phyloP scores from a whole-genome alignment of 176 grass and related monocot species.

The Oryza meyeriana region DNA sequence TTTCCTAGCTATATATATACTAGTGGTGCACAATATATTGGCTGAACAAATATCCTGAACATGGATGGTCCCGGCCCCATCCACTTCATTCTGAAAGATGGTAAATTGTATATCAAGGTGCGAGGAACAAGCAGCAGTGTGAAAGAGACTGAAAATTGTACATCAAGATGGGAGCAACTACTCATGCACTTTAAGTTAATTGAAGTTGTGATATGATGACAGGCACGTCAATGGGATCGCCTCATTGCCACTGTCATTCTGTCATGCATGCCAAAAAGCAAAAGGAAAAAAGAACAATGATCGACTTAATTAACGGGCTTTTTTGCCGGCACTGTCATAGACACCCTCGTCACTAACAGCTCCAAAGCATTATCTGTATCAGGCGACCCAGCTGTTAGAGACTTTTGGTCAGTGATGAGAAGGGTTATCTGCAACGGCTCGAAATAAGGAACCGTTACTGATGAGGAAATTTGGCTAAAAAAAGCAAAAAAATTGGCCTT shows the following conservation, averaged over 20 bases:
- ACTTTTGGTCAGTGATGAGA: too few relatives aligned
- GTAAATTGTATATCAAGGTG: background rate
- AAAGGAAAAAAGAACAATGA: background rate
- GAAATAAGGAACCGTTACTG: too few relatives aligned
- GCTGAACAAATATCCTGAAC: slow-evolving; percentile 33
- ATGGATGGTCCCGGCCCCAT: background rate
- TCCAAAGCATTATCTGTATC: too few relatives aligned
- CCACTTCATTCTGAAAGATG: background rate
- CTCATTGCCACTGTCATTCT: slow-evolving; percentile 11
- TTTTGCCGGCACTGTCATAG: too few relatives aligned
- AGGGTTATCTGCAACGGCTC: too few relatives aligned
- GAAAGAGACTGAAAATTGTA: slow-evolving; percentile 20
- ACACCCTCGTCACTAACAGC: too few relatives aligned
- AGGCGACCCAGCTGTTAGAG: too few relatives aligned
- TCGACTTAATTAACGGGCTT: background rate
- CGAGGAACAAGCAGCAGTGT: background rate
- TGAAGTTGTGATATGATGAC: background rate
- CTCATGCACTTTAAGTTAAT: slow-evolving; percentile 19
- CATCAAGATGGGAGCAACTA: slow-evolving; percentile 8
- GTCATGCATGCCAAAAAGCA: slow-evolving; percentile 12
- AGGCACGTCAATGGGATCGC: slow-evolving; percentile 10
- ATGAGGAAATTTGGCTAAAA: too few relatives aligned
- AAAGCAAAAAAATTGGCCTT: too few relatives aligned
- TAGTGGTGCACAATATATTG: background rate
- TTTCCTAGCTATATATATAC: background rate